Conservation (phyloP, 202 grass and related monocot genomes). For the Eragrostis tef region DNA sequence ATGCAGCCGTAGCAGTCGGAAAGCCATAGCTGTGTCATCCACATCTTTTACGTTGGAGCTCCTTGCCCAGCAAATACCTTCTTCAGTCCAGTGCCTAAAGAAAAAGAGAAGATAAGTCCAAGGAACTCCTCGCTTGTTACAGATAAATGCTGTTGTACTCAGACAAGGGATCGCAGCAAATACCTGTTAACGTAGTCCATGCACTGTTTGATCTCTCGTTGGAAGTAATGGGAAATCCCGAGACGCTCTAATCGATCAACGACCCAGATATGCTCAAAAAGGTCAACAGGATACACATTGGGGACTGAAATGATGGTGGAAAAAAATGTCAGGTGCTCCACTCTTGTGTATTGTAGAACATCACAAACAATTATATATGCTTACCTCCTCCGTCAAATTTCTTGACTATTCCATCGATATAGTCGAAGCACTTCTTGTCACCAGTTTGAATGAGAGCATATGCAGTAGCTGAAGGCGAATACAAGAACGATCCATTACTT, state of each 20-base stretch:
- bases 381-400: slow-evolving; percentile 79
- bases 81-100: slow-evolving; percentile 71
- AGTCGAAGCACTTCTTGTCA: slow-evolving; percentile 71
- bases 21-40: slow-evolving; percentile 94
- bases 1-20: slow-evolving; percentile 79
- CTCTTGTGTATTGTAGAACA: neutral
- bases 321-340: neutral
- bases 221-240: slow-evolving; percentile 75
- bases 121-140: neutral
- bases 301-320: no score
- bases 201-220: slow-evolving; percentile 68
- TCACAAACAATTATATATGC: neutral
- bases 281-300: slow-evolving; percentile 89
- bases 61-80: slow-evolving; percentile 91
- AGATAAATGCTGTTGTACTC: neutral
- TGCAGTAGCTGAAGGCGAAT: slow-evolving; percentile 82
- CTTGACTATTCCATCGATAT: slow-evolving; percentile 61
- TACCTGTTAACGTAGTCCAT: slow-evolving; percentile 80
- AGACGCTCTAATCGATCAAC: slow-evolving; percentile 87
- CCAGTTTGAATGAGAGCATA: slow-evolving; percentile 75
- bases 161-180: slow-evolving; percentile 3
- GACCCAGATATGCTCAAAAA: slow-evolving; percentile 84
- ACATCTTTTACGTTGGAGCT: slow-evolving; percentile 70
- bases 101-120: neutral
- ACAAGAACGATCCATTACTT: slow-evolving; percentile 77